Percentiles rank a stretch among this genome's conserved stretches.
phyloP scores from a whole-genome alignment of 2,329 filamentous ascomycete species.

The Calonectria multiphialidica region DNA sequence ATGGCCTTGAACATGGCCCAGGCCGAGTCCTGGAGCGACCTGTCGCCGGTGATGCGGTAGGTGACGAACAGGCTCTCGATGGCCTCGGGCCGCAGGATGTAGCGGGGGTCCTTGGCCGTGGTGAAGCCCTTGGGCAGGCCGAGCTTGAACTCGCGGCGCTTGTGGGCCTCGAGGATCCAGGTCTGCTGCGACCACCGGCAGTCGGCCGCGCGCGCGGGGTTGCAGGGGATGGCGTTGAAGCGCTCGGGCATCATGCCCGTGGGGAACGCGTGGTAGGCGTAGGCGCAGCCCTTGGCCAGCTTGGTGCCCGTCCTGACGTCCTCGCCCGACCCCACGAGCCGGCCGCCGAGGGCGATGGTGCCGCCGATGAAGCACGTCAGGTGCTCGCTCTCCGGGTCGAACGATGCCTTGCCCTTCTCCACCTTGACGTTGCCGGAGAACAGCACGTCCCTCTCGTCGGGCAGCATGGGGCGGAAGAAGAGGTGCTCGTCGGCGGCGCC shows the following conservation, averaged over 20 bases:
- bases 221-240: conserved; percentile 60
- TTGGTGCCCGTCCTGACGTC: conserved; percentile 63
- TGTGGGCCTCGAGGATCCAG: conserved; percentile 41
- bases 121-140: conserved; percentile 70
- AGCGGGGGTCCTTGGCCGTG: conserved; percentile 62
- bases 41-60: conserved; percentile 62
- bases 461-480: conserved; percentile 78
- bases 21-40: conserved; percentile 61
- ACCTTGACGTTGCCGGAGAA: conserved; percentile 70
- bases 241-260: conserved; percentile 72
- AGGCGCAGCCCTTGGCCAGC: conserved; percentile 67
- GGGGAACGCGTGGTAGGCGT: conserved; percentile 67
- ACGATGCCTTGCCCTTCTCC: conserved; percentile 26
- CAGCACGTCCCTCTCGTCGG: conserved; percentile 71
- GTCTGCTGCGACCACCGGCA: conserved; percentile 48
- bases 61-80: conserved; percentile 62
- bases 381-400: conserved; percentile 56
- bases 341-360: conserved; percentile 72
- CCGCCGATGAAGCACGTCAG: conserved; percentile 75
- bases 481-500: conserved; percentile 71
- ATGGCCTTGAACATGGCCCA: conserved; percentile 66
- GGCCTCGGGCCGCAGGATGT: conserved; percentile 64
- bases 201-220: conserved; percentile 41
- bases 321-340: conserved; percentile 67
- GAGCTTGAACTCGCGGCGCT: conserved; percentile 15